These are phyloP conservation scores for Phanerochaete carnosa DNA, from an alignment of 768 basidiomycete genomes.

Conservation along the genomic window DNA sequence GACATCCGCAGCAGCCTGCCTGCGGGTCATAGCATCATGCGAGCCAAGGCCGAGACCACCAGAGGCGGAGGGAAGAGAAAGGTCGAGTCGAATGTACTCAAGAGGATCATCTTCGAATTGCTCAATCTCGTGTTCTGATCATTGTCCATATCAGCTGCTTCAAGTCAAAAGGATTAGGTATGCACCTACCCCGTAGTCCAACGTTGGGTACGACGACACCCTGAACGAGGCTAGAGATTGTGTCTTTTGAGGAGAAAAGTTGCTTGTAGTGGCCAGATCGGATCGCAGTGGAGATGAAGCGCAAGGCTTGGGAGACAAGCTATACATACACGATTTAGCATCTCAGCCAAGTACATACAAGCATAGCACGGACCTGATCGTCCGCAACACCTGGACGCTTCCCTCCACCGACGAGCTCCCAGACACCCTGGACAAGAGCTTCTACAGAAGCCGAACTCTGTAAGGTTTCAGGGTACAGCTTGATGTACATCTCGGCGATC, in stretches of 20 bases:
- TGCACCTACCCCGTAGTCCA: slow-evolving; percentile 53
- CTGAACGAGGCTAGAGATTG: slow-evolving; percentile 78
- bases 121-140: slow-evolving; percentile 79
- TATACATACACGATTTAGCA: slow-evolving; percentile 21
- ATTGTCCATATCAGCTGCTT: not conserved
- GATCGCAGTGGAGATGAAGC: slow-evolving; percentile 90
- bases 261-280: slow-evolving; percentile 79
- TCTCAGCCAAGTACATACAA: not conserved
- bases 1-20: slow-evolving; percentile 95
- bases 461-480: slow-evolving; percentile 79
- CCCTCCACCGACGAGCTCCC: slow-evolving; percentile 78
- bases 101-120: slow-evolving; percentile 97
- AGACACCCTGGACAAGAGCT: slow-evolving; percentile 83
- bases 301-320: slow-evolving; percentile 88
- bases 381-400: slow-evolving; percentile 68
- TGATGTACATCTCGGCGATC: slow-evolving; percentile 85
- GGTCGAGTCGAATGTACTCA: slow-evolving; percentile 88
- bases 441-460: slow-evolving; percentile 60
- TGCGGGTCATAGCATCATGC: slow-evolving; percentile 76
- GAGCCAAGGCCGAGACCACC: slow-evolving; percentile 35
- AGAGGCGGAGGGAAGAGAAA: slow-evolving; percentile 57
- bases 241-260: slow-evolving; percentile 80
- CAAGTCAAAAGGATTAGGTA: not conserved
- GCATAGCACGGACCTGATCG: slow-evolving; percentile 55
- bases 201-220: slow-evolving; percentile 96